Evolutionary conservation across 129 eudicot species (phyloP).

Genomic region (Scalesia atractyloides): DNA sequence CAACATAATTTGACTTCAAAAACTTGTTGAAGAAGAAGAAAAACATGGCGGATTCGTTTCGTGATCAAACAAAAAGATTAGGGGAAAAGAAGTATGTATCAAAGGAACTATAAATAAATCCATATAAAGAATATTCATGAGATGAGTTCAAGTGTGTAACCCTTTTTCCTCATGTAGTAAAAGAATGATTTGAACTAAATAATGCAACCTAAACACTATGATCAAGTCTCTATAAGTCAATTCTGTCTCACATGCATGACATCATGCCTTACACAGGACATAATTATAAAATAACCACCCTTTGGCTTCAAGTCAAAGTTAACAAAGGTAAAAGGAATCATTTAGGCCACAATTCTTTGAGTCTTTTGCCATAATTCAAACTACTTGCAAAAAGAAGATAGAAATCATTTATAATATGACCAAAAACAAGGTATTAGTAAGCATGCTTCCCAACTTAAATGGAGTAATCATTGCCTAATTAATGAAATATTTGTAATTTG

Average conservation of each 20-base stretch:
- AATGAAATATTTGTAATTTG: constrained; percentile 16
- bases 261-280: constrained; percentile 21
- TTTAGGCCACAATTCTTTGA: constrained; percentile 36
- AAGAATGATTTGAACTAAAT: constrained; percentile 18
- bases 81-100: constrained; percentile 4
- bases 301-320: constrained; percentile 57
- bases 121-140: no score
- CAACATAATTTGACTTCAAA: no score
- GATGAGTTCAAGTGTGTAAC: not conserved
- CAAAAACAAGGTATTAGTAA: constrained; percentile 20
- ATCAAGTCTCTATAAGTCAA: constrained; percentile 42
- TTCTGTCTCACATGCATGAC: constrained; percentile 42
- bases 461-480: constrained; percentile 31
- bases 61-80: constrained; percentile 18
- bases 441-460: constrained; percentile 34
- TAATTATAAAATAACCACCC: constrained; percentile 39
- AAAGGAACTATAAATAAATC: not conserved
- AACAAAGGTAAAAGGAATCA: constrained; percentile 41
- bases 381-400: constrained; percentile 32
- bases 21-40: no score
- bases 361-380: constrained; percentile 35
- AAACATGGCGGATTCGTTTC: constrained; percentile 17
- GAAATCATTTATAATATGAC: constrained; percentile 23
- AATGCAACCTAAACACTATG: constrained; percentile 26
- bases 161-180: constrained; percentile 20